These are phyloP conservation scores for Pyropia yezoensis DNA, from an alignment of 23 red algal genomes.

Conservation along the genomic window DNA sequence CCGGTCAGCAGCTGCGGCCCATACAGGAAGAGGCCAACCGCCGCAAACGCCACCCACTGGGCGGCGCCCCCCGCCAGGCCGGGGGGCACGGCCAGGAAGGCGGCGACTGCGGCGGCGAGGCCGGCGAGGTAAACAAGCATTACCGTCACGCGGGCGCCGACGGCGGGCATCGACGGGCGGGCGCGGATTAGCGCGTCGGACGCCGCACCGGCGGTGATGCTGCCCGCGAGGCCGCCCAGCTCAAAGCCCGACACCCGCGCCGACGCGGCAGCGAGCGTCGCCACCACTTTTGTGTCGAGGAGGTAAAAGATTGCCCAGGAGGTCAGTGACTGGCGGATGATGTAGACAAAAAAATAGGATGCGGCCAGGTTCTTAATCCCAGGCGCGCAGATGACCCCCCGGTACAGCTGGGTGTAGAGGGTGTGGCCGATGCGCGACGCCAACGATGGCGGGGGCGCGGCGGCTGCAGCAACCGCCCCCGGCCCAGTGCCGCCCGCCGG, in stretches of 20 bases:
- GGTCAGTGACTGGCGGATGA: constrained; percentile 27
- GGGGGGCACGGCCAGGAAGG: constrained; percentile 15
- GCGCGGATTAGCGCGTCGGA: constrained; percentile 25
- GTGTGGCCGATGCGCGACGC: not conserved
- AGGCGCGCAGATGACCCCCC: constrained; percentile 13
- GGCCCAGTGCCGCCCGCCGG: not conserved
- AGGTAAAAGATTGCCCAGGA: constrained; percentile 62
- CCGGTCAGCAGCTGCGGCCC: constrained; percentile 52
- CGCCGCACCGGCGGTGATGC: constrained; percentile 25
- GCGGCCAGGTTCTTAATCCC: constrained; percentile 29
- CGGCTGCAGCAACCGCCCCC: constrained; percentile 3
- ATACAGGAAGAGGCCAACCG: constrained; percentile 39
- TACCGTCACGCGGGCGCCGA: constrained; percentile 37
- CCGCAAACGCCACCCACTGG: constrained; percentile 39
- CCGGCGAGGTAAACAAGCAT: constrained; percentile 29
- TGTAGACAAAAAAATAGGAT: constrained; percentile 63
- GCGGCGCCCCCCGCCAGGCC: constrained; percentile 6
- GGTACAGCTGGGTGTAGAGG: constrained; percentile 16
- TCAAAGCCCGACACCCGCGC: constrained; percentile 53
- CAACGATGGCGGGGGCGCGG: constrained; percentile 10
- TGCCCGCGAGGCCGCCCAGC: constrained; percentile 40
- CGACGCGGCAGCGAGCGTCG: constrained; percentile 32
- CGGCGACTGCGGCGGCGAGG: constrained; percentile 13
- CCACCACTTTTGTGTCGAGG: constrained; percentile 18
- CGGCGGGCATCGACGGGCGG: constrained; percentile 2